phyloP scores from a whole-genome alignment of 2,329 filamentous ascomycete species.

The Trichoderma pleuroti region DNA sequence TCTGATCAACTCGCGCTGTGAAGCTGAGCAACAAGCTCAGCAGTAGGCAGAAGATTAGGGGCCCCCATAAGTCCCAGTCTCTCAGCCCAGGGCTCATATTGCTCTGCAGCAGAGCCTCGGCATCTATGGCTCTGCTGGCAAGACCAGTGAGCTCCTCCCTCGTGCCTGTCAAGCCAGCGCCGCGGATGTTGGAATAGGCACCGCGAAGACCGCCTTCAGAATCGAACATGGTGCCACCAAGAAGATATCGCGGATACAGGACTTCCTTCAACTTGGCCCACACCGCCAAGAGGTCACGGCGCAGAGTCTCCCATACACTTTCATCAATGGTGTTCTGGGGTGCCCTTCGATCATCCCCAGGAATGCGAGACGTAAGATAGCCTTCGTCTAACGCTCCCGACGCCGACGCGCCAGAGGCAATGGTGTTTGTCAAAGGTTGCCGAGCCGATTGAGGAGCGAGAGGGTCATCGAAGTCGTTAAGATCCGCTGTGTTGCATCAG shows the following conservation, averaged over 20 bases:
- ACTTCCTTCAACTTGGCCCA: conserved; percentile 99
- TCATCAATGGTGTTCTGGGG: conserved; percentile 95
- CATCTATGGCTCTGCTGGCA: conserved; percentile 60
- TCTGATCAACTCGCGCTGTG: conserved; percentile 73
- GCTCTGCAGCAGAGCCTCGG: conserved; percentile 59
- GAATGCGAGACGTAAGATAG: conserved; percentile 85
- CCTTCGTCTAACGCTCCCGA: conserved; percentile 62
- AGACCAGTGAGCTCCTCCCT: conserved; percentile 60
- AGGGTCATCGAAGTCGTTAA: conserved; percentile 92
- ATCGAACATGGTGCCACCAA: conserved; percentile 66
- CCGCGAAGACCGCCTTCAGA: conserved; percentile 52
- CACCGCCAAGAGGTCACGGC: conserved; percentile 83
- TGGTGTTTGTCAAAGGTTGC: conserved; percentile 80
- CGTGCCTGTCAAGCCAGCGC: conserved; percentile 56
- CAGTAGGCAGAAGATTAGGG: conserved; percentile 87
- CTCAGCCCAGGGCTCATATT: conserved; percentile 85
- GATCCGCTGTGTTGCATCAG: conserved; percentile 56
- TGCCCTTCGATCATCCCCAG: conserved; percentile 87
- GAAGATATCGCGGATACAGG: conserved; percentile 89
- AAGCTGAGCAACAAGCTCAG: conserved; percentile 85
- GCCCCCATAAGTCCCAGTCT: conserved; percentile 99
- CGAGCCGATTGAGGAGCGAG: conserved; percentile 66
- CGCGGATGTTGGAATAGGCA: conserved; percentile 59
- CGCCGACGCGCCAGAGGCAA: conserved; percentile 58
- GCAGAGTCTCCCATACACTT: conserved; percentile 94